These are phyloP conservation scores for Baorangia bicolor DNA, from an alignment of 768 basidiomycete species.

Conservation along the genomic window DNA sequence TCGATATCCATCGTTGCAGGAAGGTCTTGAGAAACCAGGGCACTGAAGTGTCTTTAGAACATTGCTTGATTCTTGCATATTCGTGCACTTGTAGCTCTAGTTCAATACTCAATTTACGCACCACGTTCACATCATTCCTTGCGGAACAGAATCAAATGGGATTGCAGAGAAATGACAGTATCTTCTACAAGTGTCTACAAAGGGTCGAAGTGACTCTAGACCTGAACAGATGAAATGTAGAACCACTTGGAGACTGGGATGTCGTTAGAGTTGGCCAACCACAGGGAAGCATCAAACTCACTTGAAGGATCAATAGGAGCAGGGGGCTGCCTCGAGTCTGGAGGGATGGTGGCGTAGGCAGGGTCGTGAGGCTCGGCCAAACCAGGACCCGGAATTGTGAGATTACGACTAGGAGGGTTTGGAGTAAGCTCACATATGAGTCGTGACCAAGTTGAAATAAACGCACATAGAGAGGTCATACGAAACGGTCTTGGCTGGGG, in stretches of 20 bases:
- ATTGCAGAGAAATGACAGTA: slow-evolving; percentile 1
- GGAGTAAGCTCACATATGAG: neutral
- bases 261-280: slow-evolving; percentile 9
- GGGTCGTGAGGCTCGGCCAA: slow-evolving; percentile 62
- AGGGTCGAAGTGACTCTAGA: slow-evolving; percentile 37
- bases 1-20: slow-evolving; percentile 77
- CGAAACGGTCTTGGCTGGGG: slow-evolving; percentile 62
- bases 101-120: slow-evolving; percentile 7
- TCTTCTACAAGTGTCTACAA: neutral
- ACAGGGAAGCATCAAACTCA: slow-evolving; percentile 37
- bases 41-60: slow-evolving; percentile 13
- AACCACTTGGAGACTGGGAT: slow-evolving; percentile 84
- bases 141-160: neutral
- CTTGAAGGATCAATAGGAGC: slow-evolving; percentile 90
- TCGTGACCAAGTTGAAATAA: neutral
- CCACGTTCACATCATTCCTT: neutral
- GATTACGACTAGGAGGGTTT: slow-evolving; percentile 61
- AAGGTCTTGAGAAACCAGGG: slow-evolving; percentile 39
- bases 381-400: slow-evolving; percentile 71
- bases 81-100: slow-evolving; percentile 28
- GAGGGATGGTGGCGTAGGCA: slow-evolving; percentile 63
- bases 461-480: slow-evolving; percentile 87
- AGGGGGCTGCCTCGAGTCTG: slow-evolving; percentile 79
- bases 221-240: slow-evolving; percentile 88
- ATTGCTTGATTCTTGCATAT: slow-evolving; percentile 16